Percentiles rank a stretch among this genome's conserved stretches.
These are phyloP conservation scores for Cyberlindnera subsufficiens DNA, from an alignment of 805 yeast species.

Conservation along the genomic window DNA sequence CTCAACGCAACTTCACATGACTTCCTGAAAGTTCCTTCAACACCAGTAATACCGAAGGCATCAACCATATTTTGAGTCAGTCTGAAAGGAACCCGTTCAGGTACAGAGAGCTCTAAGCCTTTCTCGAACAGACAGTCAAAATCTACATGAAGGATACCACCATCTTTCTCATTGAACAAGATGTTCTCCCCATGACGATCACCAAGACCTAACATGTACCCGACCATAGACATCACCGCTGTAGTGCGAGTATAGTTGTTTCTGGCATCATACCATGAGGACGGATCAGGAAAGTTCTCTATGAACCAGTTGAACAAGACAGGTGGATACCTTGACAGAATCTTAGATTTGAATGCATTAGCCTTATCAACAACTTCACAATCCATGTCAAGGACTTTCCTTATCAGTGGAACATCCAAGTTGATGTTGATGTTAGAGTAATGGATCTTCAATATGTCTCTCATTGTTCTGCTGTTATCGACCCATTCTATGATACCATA, in stretches of 20 bases:
- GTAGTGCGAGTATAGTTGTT: slow-evolving; percentile 68
- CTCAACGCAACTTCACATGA: slow-evolving; percentile 80
- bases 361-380: slow-evolving; percentile 28
- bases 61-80: slow-evolving; percentile 83
- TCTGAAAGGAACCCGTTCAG: slow-evolving; percentile 93
- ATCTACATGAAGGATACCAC: slow-evolving; percentile 87
- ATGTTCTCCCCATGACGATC: slow-evolving; percentile 96
- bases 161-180: slow-evolving; percentile 63
- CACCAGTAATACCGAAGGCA: slow-evolving; percentile 82
- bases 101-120: slow-evolving; percentile 63
- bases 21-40: slow-evolving; percentile 84
- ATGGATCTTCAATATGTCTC: slow-evolving; percentile 47
- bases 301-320: slow-evolving; percentile 84
- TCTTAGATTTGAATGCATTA: slow-evolving; percentile 27
- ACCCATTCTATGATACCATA: slow-evolving; percentile 93
- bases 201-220: slow-evolving; percentile 89
- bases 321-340: slow-evolving; percentile 44
- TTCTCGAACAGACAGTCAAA: slow-evolving; percentile 95
- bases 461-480: slow-evolving; percentile 63
- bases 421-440: slow-evolving; percentile 36
- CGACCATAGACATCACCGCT: slow-evolving; percentile 97
- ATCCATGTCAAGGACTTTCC: slow-evolving; percentile 21
- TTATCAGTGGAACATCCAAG: slow-evolving; percentile 23
- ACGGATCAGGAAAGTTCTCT: slow-evolving; percentile 85
- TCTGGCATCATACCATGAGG: slow-evolving; percentile 78